Evolutionary conservation across 116 monocot genomes (phyloP).

Genomic region (Zostera marina): DNA sequence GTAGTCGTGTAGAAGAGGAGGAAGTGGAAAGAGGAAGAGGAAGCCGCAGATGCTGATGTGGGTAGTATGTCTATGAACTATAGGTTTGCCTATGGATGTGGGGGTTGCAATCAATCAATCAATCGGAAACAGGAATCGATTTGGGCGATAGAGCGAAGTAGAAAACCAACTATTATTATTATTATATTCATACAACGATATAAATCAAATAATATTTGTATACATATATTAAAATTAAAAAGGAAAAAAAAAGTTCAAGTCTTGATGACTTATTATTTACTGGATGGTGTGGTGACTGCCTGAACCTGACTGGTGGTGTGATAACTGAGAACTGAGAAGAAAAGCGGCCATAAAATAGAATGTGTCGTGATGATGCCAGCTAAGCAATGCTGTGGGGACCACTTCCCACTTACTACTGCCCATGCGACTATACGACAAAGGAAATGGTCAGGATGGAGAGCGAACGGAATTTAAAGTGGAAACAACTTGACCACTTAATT

Average conservation of each 20-base stretch:
- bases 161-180: not conserved
- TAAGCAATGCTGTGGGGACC: not conserved
- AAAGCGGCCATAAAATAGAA: too few species aligned
- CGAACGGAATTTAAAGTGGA: too few species aligned
- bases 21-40: not conserved
- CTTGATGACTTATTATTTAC: too few species aligned
- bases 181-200: not conserved
- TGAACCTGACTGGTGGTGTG: too few species aligned
- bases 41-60: not conserved
- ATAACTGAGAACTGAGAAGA: too few species aligned
- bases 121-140: not conserved
- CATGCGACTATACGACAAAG: not conserved
- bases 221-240: not conserved
- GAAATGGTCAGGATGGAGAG: too few species aligned
- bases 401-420: not conserved
- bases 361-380: not conserved
- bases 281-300: too few species aligned
- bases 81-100: not conserved
- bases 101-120: not conserved
- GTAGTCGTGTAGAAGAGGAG: not conserved
- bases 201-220: not conserved
- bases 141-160: conserved; percentile 1
- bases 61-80: too few species aligned
- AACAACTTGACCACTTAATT: too few species aligned
- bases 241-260: not conserved